Conservation (phyloP, 306 rosid species). For the Betula pendula region DNA sequence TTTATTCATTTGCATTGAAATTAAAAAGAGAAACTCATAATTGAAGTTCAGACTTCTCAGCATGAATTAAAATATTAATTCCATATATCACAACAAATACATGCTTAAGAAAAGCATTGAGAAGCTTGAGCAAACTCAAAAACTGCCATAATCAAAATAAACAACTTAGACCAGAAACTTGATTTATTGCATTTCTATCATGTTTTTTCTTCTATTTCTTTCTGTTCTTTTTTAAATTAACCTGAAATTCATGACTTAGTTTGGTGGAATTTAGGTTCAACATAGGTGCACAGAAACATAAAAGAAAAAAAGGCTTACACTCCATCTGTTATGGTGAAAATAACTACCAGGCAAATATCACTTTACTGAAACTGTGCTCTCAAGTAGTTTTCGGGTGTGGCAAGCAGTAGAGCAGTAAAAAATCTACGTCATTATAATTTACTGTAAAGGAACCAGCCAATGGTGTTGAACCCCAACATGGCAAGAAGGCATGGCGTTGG, state of each 20-base stretch:
- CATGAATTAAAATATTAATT: not conserved
- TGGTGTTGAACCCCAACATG: not conserved
- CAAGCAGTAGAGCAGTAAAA: not conserved
- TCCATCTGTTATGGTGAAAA: not conserved
- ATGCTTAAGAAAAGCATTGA: not conserved
- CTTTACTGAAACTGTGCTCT: not conserved
- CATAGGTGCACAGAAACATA: not conserved
- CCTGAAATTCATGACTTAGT: not conserved
- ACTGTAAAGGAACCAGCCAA: not conserved
- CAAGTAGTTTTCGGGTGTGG: not conserved
- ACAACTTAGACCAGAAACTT: not conserved
- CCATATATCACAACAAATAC: not conserved
- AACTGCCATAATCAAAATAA: not conserved
- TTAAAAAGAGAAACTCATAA: conserved; percentile 7
- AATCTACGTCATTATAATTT: not conserved
- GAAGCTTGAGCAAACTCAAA: conserved; percentile 4
- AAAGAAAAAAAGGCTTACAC: not conserved
- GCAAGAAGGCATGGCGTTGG: not conserved
- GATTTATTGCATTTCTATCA: not conserved
- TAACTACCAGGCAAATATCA: not conserved
- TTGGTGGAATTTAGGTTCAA: conserved; percentile 10
- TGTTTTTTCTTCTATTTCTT: not conserved
- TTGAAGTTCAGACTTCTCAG: not conserved
- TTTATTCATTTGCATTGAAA: conserved; percentile 12
- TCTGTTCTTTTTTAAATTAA: not conserved